Evolutionary conservation across 2,329 filamentous ascomycete species (phyloP), one percentile per base, ranked within the genome.

Genomic region (Cladosporium cucumerinum): DNA sequence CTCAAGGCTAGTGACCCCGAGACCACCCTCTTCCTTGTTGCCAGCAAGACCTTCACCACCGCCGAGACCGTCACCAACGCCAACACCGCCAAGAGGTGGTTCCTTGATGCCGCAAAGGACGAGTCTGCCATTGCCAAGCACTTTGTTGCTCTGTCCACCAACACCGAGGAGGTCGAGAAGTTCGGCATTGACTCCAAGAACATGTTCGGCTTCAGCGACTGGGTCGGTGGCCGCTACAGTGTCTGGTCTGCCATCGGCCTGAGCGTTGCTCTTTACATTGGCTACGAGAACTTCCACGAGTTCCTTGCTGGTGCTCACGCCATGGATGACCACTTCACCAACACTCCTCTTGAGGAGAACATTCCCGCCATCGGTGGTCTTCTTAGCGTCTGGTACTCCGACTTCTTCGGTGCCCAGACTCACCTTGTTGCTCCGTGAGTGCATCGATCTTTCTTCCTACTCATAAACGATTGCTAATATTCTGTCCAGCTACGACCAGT

Each of bases 171-270:
- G 83, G 95, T 99, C 68, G 93, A 91, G 81, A 98, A 98, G 85
- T 99, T 99, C 75, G 95, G 95, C 70, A 99, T 99, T 75, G 94
- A 98, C 82, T 89, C 89, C 81, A 94, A 94, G 86, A 99, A 98
- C 86, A 99, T 99, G 95, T 99, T 99, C 76, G 93, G 93, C 73
- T 99, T 99, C 78, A 93, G 94, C 81, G 96, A 91, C 81, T 99
- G 95, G 95, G 94, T 98, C 61, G 95, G 95, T 78, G 95, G 95
- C 65, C 91, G 95, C 66, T 99, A 99, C 87, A 97, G 93, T 66
- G 95, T 99, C 71, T 99, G 95, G 95, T 97, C 93, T 72, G 95
- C 95, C 78, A 99, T 99, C 76, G 95, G 95, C 72, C 84, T 99
- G 68, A 97, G 92, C 69, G 93, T 99, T 65, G 90, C 90, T 72